Percentiles rank a stretch among this genome's conserved stretches.
phyloP scores from a whole-genome alignment of 78 protist genomes.

The Dictyostelium brefeldianum region DNA sequence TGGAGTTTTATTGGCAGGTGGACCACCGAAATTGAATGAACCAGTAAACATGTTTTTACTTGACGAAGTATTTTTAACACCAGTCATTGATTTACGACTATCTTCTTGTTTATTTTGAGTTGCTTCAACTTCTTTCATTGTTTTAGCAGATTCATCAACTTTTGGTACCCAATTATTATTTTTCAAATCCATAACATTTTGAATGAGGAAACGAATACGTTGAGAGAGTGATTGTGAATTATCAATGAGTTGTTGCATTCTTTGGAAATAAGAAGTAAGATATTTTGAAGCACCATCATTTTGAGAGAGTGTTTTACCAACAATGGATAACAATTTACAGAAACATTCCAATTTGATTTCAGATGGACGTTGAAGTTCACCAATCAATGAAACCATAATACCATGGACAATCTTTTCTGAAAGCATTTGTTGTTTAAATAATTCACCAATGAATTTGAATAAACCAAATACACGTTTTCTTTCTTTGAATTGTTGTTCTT shows the following conservation, averaged over 20 bases:
- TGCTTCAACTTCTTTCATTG: conserved; percentile 45
- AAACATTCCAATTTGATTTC: conserved; percentile 76
- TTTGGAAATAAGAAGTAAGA: conserved; percentile 14
- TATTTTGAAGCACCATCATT: conserved; percentile 12
- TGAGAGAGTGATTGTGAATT: conserved; percentile 26
- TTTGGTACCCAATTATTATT: conserved; percentile 59
- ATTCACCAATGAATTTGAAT: conserved; percentile 81
- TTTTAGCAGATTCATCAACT: conserved; percentile 32
- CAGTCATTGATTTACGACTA: conserved; percentile 29
- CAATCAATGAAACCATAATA: conserved; percentile 62
- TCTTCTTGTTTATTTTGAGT: conserved; percentile 20
- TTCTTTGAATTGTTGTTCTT: conserved; percentile 56
- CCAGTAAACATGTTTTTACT: background rate
- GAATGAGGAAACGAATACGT: conserved; percentile 81
- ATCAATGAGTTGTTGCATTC: conserved; percentile 40
- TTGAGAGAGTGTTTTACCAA: conserved; percentile 24
- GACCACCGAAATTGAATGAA: background rate
- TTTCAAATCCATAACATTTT: conserved; percentile 78
- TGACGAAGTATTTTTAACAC: conserved; percentile 16
- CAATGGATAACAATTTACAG: conserved; percentile 67
- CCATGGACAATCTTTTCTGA: conserved; percentile 68
- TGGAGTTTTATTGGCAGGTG: background rate
- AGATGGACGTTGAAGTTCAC: conserved; percentile 62
- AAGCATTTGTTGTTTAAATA: conserved; percentile 78
- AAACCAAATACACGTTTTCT: conserved; percentile 64